Evolutionary conservation across 2,329 filamentous ascomycete species (phyloP).

Genomic region (Scedosporium aurantiacum): DNA sequence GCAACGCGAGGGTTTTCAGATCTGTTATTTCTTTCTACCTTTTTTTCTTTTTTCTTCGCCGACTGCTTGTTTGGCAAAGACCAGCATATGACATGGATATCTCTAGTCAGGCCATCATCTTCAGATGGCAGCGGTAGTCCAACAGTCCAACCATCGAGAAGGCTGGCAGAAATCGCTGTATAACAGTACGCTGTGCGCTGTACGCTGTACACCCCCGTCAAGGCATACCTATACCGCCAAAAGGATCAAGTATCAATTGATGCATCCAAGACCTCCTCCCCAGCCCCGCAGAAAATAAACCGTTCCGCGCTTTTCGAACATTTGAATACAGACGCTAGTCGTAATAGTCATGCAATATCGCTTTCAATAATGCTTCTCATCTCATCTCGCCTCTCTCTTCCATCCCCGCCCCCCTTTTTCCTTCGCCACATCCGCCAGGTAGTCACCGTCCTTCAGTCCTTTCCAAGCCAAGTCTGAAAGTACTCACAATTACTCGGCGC

Average conservation of each 20-base stretch:
- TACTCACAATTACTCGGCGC: conserved; percentile 87
- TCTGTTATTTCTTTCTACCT: background rate
- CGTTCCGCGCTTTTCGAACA: background rate
- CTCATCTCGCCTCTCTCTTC: background rate
- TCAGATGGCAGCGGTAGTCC: background rate
- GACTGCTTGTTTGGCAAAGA: background rate
- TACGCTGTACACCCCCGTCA: no score
- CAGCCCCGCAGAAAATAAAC: background rate
- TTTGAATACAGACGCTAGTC: background rate
- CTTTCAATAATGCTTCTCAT: background rate
- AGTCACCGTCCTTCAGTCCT: conserved; percentile 21
- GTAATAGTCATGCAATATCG: background rate
- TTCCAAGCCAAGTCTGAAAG: conserved; percentile 70
- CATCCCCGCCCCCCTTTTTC: background rate
- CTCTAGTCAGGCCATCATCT: no score
- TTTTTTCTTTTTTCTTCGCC: background rate
- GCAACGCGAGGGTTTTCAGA: background rate
- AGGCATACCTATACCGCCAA: background rate
- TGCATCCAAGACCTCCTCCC: background rate
- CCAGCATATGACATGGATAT: no score
- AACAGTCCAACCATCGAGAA: background rate
- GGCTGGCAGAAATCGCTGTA: background rate
- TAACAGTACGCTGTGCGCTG: background rate
- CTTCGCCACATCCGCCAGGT: background rate
- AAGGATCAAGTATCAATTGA: background rate